Base-by-base conservation (phyloP, 192 early-diverging fungal genomes). In the Backusella liffmaniae region DNA sequence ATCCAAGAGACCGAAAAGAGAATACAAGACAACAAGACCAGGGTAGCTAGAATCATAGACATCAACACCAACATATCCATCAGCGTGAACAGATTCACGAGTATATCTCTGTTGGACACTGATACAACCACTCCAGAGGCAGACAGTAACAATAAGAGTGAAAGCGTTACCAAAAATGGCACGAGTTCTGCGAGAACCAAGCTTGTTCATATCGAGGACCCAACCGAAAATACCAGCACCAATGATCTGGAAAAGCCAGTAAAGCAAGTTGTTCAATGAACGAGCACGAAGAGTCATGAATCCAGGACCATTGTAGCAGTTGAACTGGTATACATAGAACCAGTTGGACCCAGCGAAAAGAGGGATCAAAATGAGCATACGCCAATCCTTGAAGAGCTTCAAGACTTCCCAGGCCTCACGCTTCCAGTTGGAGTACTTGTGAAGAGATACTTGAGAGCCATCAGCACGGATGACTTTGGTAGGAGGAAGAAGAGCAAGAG, bases 321-420 rank as follows among this genome's bases (percentile, higher is more conserved):
- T 78, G 81, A 90, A 92, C 76, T 95, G 91, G 78, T 92, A 92
- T 1, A 88, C 84, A 80, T 93, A 94, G 85, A 91, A 92, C 89
- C 92, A 93, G 81, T 96, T 96, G 70, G 90, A 91, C n/a, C 88
- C 86, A 41, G 90, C 35, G 79, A 89, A 92, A 79, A 92, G 82
- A 44, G 94, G 94, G 29, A 89, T 81, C 30, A 95, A 84, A 37
- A 88, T 65, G 18, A 94, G 39, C 82, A 93, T 91, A 71, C 86
- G 86, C 82, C 84, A 89, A 77, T 93, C 85, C 29, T 82, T 66
- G 79, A 93, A 92, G 53, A 92, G 81, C 66, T 80, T 84, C 21
- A 89, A 42, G n/a, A 88, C 79, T 73, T 87, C 86, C 16, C 81
- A 34, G 23, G 74, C 74, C 77, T 90, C 91, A 75, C 78, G 84